These are phyloP conservation scores for Xylariales sp. DNA, from an alignment of 2,329 filamentous ascomycete species.

Conservation along the genomic window DNA sequence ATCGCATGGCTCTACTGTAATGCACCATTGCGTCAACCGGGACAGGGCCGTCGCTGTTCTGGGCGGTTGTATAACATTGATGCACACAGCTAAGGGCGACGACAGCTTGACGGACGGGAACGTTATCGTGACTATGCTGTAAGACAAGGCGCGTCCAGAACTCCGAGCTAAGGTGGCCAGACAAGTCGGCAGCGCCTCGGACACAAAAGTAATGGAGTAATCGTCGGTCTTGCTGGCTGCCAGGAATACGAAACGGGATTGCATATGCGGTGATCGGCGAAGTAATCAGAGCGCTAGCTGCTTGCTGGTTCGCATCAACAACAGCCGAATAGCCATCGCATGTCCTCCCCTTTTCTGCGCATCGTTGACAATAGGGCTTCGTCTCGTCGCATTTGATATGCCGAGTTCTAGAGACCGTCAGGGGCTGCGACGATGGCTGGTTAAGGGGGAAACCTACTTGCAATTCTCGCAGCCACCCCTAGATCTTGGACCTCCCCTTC, in stretches of 20 bases:
- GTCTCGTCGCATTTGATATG: constrained; percentile 29
- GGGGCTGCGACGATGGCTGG: not conserved
- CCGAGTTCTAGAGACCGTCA: constrained; percentile 17
- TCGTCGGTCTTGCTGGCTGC: constrained; percentile 28
- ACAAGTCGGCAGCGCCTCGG: constrained; percentile 15
- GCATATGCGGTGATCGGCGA: constrained; percentile 17
- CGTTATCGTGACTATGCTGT: constrained; percentile 22
- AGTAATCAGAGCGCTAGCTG: not conserved
- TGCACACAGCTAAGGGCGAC: constrained; percentile 26
- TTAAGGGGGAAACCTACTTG: constrained; percentile 13
- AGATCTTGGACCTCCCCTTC: constrained; percentile 20
- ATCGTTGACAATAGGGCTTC: constrained; percentile 24
- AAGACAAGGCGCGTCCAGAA: constrained; percentile 28
- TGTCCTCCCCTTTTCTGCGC: constrained; percentile 2
- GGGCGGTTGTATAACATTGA: constrained; percentile 4
- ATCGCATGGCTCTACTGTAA: constrained; percentile 27
- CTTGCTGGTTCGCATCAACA: not conserved
- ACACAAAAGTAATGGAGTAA: constrained; percentile 29
- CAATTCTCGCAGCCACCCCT: constrained; percentile 17
- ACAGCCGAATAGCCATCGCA: constrained; percentile 15
- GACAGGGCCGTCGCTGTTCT: not conserved
- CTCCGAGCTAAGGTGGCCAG: constrained; percentile 18
- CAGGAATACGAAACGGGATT: constrained; percentile 27
- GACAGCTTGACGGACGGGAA: constrained; percentile 20
- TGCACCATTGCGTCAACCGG: constrained; percentile 8